These are phyloP conservation scores for Cutaneotrichosporon spelunceum DNA, from an alignment of 1,284 basidiomycete species.

Conservation along the genomic window DNA sequence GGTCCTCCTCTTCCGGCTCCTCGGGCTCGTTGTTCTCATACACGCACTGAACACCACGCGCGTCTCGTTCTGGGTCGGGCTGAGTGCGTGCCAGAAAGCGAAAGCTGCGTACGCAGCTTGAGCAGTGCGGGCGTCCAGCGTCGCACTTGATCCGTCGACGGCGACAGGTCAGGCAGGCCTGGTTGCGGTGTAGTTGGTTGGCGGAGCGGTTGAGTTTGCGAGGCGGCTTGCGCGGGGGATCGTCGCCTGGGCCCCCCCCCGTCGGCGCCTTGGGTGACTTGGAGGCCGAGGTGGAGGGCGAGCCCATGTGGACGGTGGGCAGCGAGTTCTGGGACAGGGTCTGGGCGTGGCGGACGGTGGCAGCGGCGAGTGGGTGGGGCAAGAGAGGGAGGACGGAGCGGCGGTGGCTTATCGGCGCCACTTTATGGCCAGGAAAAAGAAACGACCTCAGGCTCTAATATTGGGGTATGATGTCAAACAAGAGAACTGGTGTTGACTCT, in stretches of 20 bases:
- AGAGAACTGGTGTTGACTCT: no score
- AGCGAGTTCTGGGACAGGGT: background rate
- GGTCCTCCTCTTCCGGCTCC: constrained; percentile 12
- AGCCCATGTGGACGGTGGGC: background rate
- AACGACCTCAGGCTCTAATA: no score
- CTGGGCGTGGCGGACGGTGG: background rate
- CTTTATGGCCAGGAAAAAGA: no score
- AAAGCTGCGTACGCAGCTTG: constrained; percentile 22
- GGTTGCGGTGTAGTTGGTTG: constrained; percentile 27
- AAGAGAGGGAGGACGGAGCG: no score
- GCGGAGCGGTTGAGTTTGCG: constrained; percentile 27
- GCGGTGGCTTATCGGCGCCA: no score
- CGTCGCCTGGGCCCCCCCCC: background rate
- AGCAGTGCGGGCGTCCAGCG: constrained; percentile 23
- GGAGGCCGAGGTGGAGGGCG: background rate
- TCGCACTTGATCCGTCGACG: constrained; percentile 28
- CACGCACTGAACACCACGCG: constrained; percentile 36
- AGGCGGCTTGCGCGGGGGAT: constrained; percentile 10
- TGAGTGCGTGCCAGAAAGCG: constrained; percentile 30
- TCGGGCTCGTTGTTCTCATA: constrained; percentile 29
- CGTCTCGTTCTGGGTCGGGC: constrained; percentile 36
- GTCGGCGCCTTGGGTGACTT: background rate
- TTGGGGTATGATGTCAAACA: no score
- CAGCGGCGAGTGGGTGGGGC: background rate
- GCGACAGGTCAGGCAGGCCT: constrained; percentile 26